Conservation (phyloP, 139 green algal species). For the Chlamydomonas schloesseri region DNA sequence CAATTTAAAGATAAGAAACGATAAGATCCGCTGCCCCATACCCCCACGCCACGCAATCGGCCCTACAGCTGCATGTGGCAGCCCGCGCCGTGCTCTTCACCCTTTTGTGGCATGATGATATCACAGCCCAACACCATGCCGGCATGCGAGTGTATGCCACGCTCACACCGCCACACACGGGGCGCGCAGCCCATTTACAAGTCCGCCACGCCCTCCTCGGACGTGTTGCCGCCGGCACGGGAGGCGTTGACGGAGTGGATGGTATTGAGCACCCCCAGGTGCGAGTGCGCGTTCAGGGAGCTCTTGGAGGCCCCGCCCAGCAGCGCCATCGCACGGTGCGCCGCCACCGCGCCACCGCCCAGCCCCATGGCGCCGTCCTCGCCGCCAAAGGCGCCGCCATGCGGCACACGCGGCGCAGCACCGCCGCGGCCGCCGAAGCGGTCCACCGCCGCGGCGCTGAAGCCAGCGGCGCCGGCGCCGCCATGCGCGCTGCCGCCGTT, state of each 20-base stretch:
- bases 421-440: neutral
- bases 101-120: too few relatives aligned
- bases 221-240: neutral
- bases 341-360: neutral
- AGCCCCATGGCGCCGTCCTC: neutral
- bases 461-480: too few relatives aligned
- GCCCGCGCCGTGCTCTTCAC: too few relatives aligned
- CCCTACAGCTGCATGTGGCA: too few relatives aligned
- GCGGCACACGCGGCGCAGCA: neutral
- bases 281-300: neutral
- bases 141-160: too few relatives aligned
- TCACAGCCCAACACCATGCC: too few relatives aligned
- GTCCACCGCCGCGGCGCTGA: neutral
- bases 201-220: slow-evolving; percentile 15
- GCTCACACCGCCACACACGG: too few relatives aligned
- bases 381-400: neutral
- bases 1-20: too few relatives aligned
- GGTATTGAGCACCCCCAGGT: slow-evolving; percentile 33
- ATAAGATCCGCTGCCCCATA: too few relatives aligned
- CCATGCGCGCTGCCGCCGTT: neutral
- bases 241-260: slow-evolving; percentile 33
- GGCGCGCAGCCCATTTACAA: neutral
- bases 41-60: too few relatives aligned
- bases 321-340: neutral
- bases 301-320: neutral